phyloP scores from a whole-genome alignment of 176 grass and related monocot genomes.

The Olyra latifolia region DNA sequence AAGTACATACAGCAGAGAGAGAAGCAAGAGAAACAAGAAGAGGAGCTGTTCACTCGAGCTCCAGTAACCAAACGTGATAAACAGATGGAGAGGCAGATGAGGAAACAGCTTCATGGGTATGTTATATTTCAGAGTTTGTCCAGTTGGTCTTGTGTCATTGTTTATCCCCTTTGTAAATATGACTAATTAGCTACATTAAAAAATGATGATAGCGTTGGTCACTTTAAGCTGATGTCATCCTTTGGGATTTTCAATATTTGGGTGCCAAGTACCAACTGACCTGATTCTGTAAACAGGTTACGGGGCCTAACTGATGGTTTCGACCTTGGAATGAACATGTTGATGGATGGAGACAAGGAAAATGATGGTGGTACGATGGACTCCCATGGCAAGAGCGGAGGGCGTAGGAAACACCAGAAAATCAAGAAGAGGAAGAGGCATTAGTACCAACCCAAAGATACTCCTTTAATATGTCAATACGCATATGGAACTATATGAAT shows the following conservation, averaged over 20 bases:
- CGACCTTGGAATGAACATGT: conserved; percentile 44
- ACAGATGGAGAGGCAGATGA: conserved; percentile 60
- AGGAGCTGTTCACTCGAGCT: conserved; percentile 77
- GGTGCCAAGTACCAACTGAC: background rate
- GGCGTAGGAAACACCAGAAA: conserved; percentile 35
- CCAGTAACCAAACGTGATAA: conserved; percentile 79
- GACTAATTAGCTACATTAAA: background rate
- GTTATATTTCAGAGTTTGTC: background rate
- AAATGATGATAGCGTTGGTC: background rate
- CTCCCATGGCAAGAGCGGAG: background rate
- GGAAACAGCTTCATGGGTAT: conserved; percentile 70
- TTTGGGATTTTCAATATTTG: background rate
- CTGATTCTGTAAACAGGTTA: conserved; percentile 31
- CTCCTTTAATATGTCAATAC: background rate
- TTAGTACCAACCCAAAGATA: background rate
- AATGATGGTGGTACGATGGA: conserved; percentile 11
- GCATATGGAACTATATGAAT: background rate
- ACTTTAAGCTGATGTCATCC: background rate
- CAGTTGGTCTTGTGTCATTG: background rate
- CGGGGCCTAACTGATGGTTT: conserved; percentile 39
- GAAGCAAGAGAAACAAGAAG: conserved; percentile 59
- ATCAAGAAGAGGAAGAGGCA: conserved; percentile 44
- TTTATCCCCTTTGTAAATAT: background rate
- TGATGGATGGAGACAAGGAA: conserved; percentile 37
- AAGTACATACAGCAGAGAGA: conserved; percentile 68